phyloP scores from a whole-genome alignment of 805 yeast genomes.

The Priceomyces fermenticarens region DNA sequence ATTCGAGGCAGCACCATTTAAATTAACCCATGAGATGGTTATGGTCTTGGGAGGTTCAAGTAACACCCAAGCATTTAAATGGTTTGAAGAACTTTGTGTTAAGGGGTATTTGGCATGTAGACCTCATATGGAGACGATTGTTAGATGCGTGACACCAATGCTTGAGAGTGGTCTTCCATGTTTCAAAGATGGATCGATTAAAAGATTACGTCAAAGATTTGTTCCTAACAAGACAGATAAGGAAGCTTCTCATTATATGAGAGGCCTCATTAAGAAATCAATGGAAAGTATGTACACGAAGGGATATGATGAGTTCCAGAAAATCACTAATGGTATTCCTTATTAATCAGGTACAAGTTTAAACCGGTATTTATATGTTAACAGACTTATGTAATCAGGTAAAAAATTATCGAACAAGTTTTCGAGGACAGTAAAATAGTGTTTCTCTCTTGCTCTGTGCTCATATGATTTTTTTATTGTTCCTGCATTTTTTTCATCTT shows the following conservation, averaged over 20 bases:
- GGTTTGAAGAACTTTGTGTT: constrained; percentile 95
- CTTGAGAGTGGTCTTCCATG: constrained; percentile 94
- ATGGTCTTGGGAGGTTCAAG: constrained; percentile 91
- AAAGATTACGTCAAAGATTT: constrained; percentile 72
- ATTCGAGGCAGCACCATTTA: constrained; percentile 98
- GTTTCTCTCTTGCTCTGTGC: no score
- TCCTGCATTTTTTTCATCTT: no score
- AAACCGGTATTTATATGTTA: no score
- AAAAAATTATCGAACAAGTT: no score
- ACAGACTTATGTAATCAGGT: no score
- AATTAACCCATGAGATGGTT: constrained; percentile 94
- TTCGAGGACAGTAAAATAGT: no score
- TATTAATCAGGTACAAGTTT: no score
- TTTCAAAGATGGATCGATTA: constrained; percentile 85
- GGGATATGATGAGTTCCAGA: constrained; percentile 97
- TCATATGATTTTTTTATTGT: no score
- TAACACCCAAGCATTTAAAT: constrained; percentile 78
- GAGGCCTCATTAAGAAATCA: constrained; percentile 71
- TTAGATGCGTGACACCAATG: constrained; percentile 89
- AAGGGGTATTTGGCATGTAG: constrained; percentile 88
- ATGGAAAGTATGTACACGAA: constrained; percentile 86
- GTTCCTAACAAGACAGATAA: constrained; percentile 76
- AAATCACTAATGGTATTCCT: constrained; percentile 95
- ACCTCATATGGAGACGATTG: constrained; percentile 81
- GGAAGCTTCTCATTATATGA: constrained; percentile 80